Base-by-base conservation (phyloP, 2,329 filamentous ascomycete species). In the Curvularia sp. region DNA sequence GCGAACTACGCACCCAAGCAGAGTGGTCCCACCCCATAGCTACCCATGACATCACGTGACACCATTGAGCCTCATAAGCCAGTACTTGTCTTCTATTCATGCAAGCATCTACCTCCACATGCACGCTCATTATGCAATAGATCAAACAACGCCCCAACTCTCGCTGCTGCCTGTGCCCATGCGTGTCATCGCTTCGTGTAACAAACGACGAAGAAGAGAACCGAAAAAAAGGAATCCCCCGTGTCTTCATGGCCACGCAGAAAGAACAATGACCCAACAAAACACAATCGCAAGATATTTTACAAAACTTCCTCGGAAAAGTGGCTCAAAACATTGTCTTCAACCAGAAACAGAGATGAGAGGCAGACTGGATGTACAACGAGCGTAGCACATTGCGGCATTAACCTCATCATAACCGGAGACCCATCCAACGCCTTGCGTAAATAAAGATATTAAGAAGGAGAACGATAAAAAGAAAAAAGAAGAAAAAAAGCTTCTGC, bases 391-490 rank as follows among this genome's bases (percentile, higher is more conserved):
- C 39, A 49, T 57, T 55, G 62, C 61, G 52, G 47, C 68, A 62
- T 71, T 70, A 62, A 64, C 55, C 55, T 53, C 48, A 53, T 65
- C 58, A 33, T 60, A 65, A 49, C 52, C 48, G 35, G 41, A 58
- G 50, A 57, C 43, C 67, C 65, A 41, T 49, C 73, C 70, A 74
- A 73, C 75, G 71, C 75, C 74, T 69, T 74, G 73, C 73, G 63
- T 41, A 57, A 62, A 64, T 42, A 59, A 62, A 60, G 53, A 42
- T 38, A 55, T 57, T 55, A 41, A 61, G 42, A 51, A 53, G 51
- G 51, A 50, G 39, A 53, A 57, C 44, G 15, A 39, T 13, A 10
- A 53, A 51, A 39, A 7, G 54, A 55, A 30, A 59, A 50, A 44
- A 55, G 48, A 31, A 31, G 28, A 22, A 33, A 13, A 33, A 31